Conservation (phyloP, 2,329 filamentous ascomycete genomes). For the Aspergillus phoenicis region DNA sequence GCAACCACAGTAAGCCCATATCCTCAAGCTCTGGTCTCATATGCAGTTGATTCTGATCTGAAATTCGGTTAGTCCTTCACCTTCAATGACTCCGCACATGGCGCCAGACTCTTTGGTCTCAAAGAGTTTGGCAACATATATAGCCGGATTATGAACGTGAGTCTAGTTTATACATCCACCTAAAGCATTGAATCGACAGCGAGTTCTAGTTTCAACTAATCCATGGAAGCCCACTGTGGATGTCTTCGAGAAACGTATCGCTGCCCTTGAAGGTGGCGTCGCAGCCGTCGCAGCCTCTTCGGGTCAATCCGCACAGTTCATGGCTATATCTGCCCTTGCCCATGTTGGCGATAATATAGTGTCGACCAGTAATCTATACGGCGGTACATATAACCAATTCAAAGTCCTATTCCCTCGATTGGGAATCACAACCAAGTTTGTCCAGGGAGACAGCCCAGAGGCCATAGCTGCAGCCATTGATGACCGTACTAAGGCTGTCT, state of each 20-base stretch:
- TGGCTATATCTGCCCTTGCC: conserved; percentile 81
- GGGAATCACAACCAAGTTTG: conserved; percentile 85
- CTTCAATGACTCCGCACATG: conserved; percentile 96
- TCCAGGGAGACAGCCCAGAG: conserved; percentile 75
- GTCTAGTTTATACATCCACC: conserved; percentile 31
- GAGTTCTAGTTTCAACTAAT: not conserved
- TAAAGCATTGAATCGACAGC: not conserved
- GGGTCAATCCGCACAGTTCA: conserved; percentile 90
- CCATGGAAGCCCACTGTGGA: conserved; percentile 75
- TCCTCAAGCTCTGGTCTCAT: not conserved
- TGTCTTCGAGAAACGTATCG: conserved; percentile 94
- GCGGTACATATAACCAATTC: conserved; percentile 96
- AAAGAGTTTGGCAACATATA: conserved; percentile 99
- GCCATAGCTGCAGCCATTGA: conserved; percentile 84
- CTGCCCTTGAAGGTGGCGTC: conserved; percentile 90
- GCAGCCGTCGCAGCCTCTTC: conserved; percentile 83
- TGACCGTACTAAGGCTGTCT: conserved; percentile 89
- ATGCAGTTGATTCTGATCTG: not conserved
- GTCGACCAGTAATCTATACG: conserved; percentile 86
- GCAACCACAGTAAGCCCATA: conserved; percentile 68
- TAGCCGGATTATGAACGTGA: conserved; percentile 90
- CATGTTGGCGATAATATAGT: conserved; percentile 91
- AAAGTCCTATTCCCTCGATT: conserved; percentile 88
- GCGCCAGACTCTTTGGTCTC: conserved; percentile 90
- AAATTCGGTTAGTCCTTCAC: conserved; percentile 67